Evolutionary conservation across 1,284 basidiomycete genomes (phyloP), one percentile per base, ranked within the genome.

Genomic region (Cystobasidiaceae sp.): DNA sequence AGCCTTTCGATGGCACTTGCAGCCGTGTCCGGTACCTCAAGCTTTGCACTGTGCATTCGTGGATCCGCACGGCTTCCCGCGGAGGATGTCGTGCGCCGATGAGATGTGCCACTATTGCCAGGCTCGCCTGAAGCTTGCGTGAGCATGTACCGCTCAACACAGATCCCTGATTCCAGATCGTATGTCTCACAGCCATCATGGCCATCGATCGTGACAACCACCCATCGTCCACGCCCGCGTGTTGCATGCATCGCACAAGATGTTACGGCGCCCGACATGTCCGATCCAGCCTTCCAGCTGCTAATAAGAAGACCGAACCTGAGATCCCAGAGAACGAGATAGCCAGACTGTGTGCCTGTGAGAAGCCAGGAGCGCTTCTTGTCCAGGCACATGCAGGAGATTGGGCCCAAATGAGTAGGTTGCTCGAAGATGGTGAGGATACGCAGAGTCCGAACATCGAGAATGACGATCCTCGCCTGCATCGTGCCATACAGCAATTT

Each of bases 271-370:
- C 70, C 65, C 80, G 81, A 13, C 80, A 79, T 51, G 78, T 43
- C 23, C 85, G 85, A 5, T 70, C 72, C 70, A 0, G 86, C 85
- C 69, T 85, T 84, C 93, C 93, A 97, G 54, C 85, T 88, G 74
- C 88, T 87, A 71, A 97, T 79, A 5, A 89, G 78, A n/a, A 97
- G 79, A 0, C 91, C 90, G 71, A 97, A 97, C 1, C 94, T 85
- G 55, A 93, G 83, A 78, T 98, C 94, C 93, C 93, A 97, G 0
- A 97, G 81, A 2, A 86, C 85, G 6, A 97, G 78, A 8, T 86
- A 83, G 4, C 94, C 94, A 0, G 83, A 84, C 2, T 87, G 84
- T 0, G 93, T 94, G 1, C 91, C 93, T 28, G 89, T 85, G 5
- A 94, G 80, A 34, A 93, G 80, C 94, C 94, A 97, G 4, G 88